Base-by-base conservation (phyloP, 1,284 basidiomycete genomes). In the Leccinum brunneo-olivaceum region DNA sequence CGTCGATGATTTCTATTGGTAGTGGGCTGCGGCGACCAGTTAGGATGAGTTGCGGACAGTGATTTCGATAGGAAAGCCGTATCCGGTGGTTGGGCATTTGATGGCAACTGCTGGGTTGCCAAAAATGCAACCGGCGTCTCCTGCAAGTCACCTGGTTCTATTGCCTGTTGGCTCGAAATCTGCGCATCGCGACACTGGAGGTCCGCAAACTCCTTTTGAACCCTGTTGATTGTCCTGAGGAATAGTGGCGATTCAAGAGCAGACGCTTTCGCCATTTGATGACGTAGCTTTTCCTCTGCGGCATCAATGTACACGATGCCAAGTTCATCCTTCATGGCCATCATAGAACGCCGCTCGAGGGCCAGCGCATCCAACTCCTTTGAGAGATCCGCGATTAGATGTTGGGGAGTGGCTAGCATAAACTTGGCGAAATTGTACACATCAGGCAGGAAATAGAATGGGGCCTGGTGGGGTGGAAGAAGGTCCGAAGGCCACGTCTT, bases 401-500 rank as follows among this genome's bases (percentile, higher is more conserved):
- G 86, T 6, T 81, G 73, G 0, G 95, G 92, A 0, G 93, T 90
- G 10, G 92, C 93, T 16, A 98, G 81, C 90, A 98, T 96, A 68
- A 98, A 96, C 56, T 91, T 94, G 28, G 93, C 79, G 61, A 87
- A 98, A 16, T 74, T 70, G 53, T 86, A 83, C 20, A 96, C 89
- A 58, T 98, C 92, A 0, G 94, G 96, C 16, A 94, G 76, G 69
- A 98, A 98, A 62, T 96, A 81, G 72, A 94, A 98, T 6, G 95
- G 94, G 0, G 92, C 90, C 55, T 90, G 80, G 53, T 94, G 89
- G 12, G 90, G 85, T 9, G 89, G 84, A n/a, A 98, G 69, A 0
- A 92, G 74, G 49, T 92, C 89, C 4, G 88, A 96, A 11, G 92
- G 95, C 93, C 94, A 99, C 2, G 91, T 91, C 7, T 71, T 61